Percentiles rank a stretch among this genome's conserved stretches.
phyloP scores from a whole-genome alignment of 1,284 basidiomycete genomes.

The Puccinia coronata region DNA sequence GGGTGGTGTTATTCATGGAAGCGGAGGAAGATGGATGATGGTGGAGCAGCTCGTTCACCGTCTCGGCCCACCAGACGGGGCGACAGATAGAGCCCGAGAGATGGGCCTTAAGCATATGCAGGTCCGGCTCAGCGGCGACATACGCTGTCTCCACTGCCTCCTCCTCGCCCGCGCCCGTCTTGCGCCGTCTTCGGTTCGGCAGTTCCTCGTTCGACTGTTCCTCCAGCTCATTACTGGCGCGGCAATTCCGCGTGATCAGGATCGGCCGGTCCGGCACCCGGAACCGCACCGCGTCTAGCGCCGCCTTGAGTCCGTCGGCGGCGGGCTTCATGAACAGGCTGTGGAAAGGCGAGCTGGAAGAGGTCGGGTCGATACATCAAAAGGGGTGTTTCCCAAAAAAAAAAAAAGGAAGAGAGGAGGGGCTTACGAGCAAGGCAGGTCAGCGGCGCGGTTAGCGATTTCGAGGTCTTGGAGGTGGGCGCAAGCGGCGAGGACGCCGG shows the following conservation, averaged over 20 bases:
- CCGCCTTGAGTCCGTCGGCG: conserved; percentile 54
- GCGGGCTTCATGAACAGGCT: conserved; percentile 57
- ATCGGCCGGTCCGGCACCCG: conserved; percentile 52
- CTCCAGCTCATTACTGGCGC: no score
- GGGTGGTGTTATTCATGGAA: conserved; percentile 28
- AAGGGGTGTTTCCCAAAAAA: not conserved
- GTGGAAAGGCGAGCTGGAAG: conserved; percentile 54
- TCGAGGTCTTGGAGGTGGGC: conserved; percentile 53
- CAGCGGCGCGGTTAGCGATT: conserved; percentile 56
- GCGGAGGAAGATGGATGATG: no score
- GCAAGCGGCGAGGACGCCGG: conserved; percentile 55
- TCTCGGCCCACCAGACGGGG: conserved; percentile 56
- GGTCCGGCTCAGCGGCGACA: conserved; percentile 40
- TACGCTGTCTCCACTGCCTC: not conserved
- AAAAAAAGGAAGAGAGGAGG: not conserved
- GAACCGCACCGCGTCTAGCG: conserved; percentile 51
- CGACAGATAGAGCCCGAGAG: conserved; percentile 55
- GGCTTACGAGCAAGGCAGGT: conserved; percentile 57
- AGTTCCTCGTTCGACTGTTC: no score
- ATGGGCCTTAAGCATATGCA: conserved; percentile 49
- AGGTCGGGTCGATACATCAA: not conserved
- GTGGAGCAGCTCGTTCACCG: conserved; percentile 51
- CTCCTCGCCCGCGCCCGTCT: not conserved
- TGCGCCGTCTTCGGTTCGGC: not conserved
- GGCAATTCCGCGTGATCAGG: conserved; percentile 46